phyloP scores from a whole-genome alignment of 768 basidiomycete species.

The Suillus fuscotomentosus region DNA sequence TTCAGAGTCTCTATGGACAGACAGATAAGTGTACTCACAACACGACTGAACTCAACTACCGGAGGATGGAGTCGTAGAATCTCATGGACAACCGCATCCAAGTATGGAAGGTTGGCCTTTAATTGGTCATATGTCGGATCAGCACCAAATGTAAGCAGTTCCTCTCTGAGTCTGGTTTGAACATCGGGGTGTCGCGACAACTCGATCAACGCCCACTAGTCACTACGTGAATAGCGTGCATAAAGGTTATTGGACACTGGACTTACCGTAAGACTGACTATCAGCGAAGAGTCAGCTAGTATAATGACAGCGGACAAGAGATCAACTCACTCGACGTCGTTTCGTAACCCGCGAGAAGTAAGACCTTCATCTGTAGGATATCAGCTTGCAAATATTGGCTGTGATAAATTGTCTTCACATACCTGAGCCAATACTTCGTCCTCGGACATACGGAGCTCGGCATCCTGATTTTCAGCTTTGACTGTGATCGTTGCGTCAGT shows the following conservation, averaged over 20 bases:
- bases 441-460: slow-evolving; percentile 20
- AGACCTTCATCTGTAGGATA: slow-evolving; percentile 11
- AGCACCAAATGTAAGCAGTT: slow-evolving; percentile 21
- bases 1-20: not conserved
- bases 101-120: slow-evolving; percentile 34
- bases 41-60: slow-evolving; percentile 25
- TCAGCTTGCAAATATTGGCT: not conserved
- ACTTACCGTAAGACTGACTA: slow-evolving; percentile 10
- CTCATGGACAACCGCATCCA: slow-evolving; percentile 42
- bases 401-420: not conserved
- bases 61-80: slow-evolving; percentile 38
- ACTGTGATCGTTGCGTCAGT: slow-evolving; percentile 21
- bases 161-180: slow-evolving; percentile 27
- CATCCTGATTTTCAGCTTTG: slow-evolving; percentile 31
- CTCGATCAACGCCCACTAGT: slow-evolving; percentile 35
- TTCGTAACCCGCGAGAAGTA: slow-evolving; percentile 15
- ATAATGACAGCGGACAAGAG: not conserved
- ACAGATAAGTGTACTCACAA: slow-evolving; percentile 21
- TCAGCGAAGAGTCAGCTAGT: not conserved
- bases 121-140: slow-evolving; percentile 44
- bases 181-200: slow-evolving; percentile 24
- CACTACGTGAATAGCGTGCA: too few relatives aligned
- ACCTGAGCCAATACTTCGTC: slow-evolving; percentile 20
- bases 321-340: slow-evolving; percentile 24
- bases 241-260: not conserved